Percentiles rank a stretch among this genome's conserved stretches.
Evolutionary conservation across 2,329 filamentous ascomycete species (phyloP).

Genomic region (Pseudogymnoascus sp.): DNA sequence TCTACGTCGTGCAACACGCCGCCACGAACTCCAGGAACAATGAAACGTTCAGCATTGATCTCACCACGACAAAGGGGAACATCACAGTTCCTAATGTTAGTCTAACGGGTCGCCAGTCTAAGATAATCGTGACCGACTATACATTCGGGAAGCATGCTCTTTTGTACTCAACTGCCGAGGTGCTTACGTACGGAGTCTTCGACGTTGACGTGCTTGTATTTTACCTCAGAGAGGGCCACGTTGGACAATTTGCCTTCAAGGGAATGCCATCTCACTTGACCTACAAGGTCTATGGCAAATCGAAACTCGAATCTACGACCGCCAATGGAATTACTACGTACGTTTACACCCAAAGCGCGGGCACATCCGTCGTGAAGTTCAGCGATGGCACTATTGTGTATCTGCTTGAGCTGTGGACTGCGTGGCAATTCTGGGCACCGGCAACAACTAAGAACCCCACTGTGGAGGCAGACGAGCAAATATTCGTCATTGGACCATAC

Average conservation of each 20-base stretch:
- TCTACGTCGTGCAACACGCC: constrained; percentile 43
- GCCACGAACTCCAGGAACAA: constrained; percentile 37
- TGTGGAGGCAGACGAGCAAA: constrained; percentile 39
- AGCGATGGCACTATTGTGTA: constrained; percentile 43
- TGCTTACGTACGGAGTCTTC: constrained; percentile 41
- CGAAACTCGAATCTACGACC: constrained; percentile 28
- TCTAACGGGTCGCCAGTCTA: constrained; percentile 44
- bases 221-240: constrained; percentile 42
- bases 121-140: constrained; percentile 48
- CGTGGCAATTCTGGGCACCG: constrained; percentile 50
- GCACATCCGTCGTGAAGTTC: constrained; percentile 40
- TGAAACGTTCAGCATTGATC: constrained; percentile 39
- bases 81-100: constrained; percentile 39
- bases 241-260: constrained; percentile 43
- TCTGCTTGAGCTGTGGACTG: constrained; percentile 44
- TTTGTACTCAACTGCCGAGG: constrained; percentile 44
- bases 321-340: constrained; percentile 31
- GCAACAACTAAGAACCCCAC: constrained; percentile 38
- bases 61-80: constrained; percentile 40
- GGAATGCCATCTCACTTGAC: constrained; percentile 28
- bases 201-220: constrained; percentile 40
- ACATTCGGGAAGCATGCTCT: constrained; percentile 39
- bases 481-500: constrained; percentile 38
- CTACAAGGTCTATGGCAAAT: constrained; percentile 36
- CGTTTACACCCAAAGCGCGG: constrained; percentile 40